Conservation (phyloP, 2,329 filamentous ascomycete species). For the Helotiales sp. region DNA sequence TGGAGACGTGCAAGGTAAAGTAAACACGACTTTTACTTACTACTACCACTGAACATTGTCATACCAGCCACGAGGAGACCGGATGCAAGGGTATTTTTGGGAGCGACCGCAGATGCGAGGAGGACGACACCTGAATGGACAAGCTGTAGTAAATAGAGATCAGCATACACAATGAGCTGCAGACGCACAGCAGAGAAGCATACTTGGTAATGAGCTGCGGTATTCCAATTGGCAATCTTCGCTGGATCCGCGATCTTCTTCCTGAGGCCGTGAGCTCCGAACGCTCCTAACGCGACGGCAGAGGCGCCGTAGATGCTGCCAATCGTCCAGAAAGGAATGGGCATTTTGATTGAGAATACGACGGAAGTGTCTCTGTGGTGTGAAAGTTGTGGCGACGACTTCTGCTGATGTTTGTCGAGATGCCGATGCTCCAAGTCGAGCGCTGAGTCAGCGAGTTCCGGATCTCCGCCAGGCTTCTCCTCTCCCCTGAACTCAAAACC, state of each 20-base stretch:
- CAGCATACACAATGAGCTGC: not conserved
- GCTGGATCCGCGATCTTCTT: slow-evolving; percentile 58
- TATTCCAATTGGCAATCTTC: slow-evolving; percentile 59
- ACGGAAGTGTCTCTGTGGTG: not conserved
- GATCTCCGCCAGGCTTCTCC: not conserved
- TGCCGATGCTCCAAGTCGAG: not conserved
- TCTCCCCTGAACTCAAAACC: too few relatives aligned
- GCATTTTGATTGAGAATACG: slow-evolving; percentile 15
- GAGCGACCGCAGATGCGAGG: slow-evolving; percentile 50
- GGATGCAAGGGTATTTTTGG: slow-evolving; percentile 56
- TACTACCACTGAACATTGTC: slow-evolving; percentile 65
- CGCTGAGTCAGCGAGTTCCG: not conserved
- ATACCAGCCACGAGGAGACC: slow-evolving; percentile 64
- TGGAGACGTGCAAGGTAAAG: too few relatives aligned
- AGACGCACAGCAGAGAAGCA: not conserved
- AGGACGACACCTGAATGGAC: slow-evolving; percentile 63
- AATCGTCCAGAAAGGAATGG: slow-evolving; percentile 55
- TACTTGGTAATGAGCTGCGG: slow-evolving; percentile 69
- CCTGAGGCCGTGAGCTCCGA: slow-evolving; percentile 68
- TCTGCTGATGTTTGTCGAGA: not conserved
- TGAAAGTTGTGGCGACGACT: not conserved
- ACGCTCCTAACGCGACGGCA: slow-evolving; percentile 62
- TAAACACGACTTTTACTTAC: too few relatives aligned
- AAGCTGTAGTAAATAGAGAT: slow-evolving; percentile 44
- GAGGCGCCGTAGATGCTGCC: slow-evolving; percentile 63